Percentiles rank a stretch among this genome's conserved stretches.
Evolutionary conservation across 2,329 filamentous ascomycete species (phyloP).

Genomic region (Calonectria henricotiae): DNA sequence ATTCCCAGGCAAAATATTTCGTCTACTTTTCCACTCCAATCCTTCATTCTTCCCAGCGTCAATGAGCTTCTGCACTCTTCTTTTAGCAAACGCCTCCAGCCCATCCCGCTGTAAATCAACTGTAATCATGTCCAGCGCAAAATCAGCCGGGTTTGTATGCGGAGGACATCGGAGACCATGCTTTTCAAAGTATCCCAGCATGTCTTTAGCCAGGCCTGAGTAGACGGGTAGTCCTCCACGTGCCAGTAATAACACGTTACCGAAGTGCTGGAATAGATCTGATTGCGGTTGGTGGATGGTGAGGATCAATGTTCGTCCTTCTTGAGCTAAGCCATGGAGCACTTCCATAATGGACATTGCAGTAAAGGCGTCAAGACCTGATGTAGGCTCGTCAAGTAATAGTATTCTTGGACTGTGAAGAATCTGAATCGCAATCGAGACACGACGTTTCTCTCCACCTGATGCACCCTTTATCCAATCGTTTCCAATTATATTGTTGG

Average conservation of each 20-base stretch:
- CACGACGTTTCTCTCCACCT: constrained; percentile 82
- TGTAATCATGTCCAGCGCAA: constrained; percentile 82
- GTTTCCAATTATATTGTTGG: constrained; percentile 80
- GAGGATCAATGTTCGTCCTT: constrained; percentile 80
- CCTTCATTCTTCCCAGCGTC: constrained; percentile 72
- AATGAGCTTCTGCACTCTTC: constrained; percentile 74
- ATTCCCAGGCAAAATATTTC: no score
- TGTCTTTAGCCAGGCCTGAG: constrained; percentile 72
- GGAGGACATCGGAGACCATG: constrained; percentile 76
- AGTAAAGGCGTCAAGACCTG: constrained; percentile 82
- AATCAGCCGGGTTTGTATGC: constrained; percentile 83
- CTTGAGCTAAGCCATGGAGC: constrained; percentile 76
- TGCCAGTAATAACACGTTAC: constrained; percentile 79
- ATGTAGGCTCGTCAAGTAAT: constrained; percentile 82
- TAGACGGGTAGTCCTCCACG: constrained; percentile 79
- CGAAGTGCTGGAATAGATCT: constrained; percentile 79
- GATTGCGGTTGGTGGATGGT: constrained; percentile 84
- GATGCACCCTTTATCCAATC: constrained; percentile 83
- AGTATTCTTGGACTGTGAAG: constrained; percentile 81
- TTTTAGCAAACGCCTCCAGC: constrained; percentile 74
- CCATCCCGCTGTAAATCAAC: constrained; percentile 61
- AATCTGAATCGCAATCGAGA: constrained; percentile 83
- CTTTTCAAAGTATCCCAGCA: constrained; percentile 75
- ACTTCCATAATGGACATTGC: constrained; percentile 83
- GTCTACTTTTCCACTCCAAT: constrained; percentile 39